phyloP scores from a whole-genome alignment of 164 flowering plant genomes.

The Annona squamosa region DNA sequence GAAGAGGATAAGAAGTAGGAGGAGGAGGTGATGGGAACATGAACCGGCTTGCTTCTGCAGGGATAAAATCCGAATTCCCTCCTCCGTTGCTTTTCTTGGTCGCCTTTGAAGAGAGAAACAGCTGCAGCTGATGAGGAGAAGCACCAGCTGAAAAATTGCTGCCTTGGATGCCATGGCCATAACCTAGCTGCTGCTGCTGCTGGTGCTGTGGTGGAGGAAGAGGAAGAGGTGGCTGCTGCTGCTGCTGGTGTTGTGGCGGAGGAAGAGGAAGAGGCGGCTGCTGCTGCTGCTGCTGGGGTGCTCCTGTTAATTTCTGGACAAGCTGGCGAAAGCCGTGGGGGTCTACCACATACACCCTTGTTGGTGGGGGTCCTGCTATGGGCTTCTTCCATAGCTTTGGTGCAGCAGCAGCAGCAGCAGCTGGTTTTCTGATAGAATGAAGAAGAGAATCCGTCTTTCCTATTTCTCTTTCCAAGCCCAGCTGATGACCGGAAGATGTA shows the following conservation, averaged over 20 bases:
- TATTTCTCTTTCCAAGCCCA: background rate
- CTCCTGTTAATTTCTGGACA: constrained; percentile 34
- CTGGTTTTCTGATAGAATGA: constrained; percentile 22
- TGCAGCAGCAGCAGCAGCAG: background rate
- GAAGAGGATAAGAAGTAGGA: constrained; percentile 20
- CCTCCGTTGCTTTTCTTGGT: background rate
- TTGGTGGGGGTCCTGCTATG: constrained; percentile 16
- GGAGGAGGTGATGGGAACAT: constrained; percentile 16
- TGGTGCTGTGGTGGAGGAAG: background rate
- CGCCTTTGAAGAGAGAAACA: background rate
- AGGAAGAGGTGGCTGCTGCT: background rate
- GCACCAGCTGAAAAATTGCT: no score
- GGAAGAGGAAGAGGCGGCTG: constrained; percentile 8
- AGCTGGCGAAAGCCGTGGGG: constrained; percentile 23
- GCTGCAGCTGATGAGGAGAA: background rate
- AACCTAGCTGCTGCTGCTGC: background rate
- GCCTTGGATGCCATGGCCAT: no score
- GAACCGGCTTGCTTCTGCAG: background rate
- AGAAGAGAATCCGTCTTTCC: constrained; percentile 8
- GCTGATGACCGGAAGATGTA: background rate
- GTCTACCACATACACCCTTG: constrained; percentile 31
- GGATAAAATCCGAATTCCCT: background rate
- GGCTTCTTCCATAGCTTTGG: constrained; percentile 26
- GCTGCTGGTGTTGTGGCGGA: constrained; percentile 6
- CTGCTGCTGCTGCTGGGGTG: constrained; percentile 4